A percentile compares a stretch with the other conserved stretches of the same genome.
Conservation (phyloP, 345 rosid species). For the Syzygium aqueum region DNA sequence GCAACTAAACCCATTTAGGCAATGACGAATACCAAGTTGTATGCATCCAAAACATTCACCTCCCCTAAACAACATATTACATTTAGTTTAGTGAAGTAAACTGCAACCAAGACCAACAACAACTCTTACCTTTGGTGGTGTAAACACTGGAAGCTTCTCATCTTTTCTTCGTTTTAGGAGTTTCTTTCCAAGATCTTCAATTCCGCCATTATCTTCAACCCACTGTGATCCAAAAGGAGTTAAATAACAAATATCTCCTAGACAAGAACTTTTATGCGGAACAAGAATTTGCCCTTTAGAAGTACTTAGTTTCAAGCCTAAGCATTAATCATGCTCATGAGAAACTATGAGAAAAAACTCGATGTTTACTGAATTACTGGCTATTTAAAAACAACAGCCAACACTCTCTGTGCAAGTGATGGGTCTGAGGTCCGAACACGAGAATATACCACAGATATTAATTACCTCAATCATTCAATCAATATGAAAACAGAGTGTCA, state of each 20-base stretch:
- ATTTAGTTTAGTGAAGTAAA: not conserved
- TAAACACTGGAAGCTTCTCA: conserved; percentile 53
- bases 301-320: not conserved
- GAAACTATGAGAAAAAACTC: not conserved
- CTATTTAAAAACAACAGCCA: not conserved
- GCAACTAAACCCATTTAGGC: not conserved
- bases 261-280: not conserved
- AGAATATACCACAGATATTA: not conserved
- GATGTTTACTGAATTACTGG: not conserved
- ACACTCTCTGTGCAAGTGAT: not conserved
- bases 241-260: not conserved
- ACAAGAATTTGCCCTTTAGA: not conserved
- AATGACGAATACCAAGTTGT: not conserved
- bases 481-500: not conserved
- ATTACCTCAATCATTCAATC: not conserved
- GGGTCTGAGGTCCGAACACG: not conserved
- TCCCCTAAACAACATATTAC: not conserved
- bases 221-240: conserved; percentile 35
- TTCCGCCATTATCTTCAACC: conserved; percentile 81
- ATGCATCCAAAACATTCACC: not conserved
- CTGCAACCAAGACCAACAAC: not conserved
- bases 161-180: conserved; percentile 54
- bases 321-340: not conserved
- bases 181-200: conserved; percentile 49
- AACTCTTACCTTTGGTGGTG: conserved; percentile 61